Evolutionary conservation across 139 green algal genomes (phyloP), one percentile per base, ranked within the genome.

Genomic region (Picochlorum sp.): DNA sequence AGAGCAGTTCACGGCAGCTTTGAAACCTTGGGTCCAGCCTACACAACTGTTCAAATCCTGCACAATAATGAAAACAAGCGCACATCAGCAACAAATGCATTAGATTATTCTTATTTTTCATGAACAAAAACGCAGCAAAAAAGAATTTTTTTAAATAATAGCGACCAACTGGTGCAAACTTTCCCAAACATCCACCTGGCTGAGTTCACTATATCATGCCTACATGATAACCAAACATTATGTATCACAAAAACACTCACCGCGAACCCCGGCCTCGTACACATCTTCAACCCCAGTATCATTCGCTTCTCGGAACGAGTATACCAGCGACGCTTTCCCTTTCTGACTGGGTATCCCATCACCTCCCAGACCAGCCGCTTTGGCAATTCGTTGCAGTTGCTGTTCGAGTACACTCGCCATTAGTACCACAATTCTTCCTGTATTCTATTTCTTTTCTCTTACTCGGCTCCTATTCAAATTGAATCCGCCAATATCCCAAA

Each of bases 11-110:
- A 12, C 44, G 26, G 50, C 82, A 89, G 2, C 68, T 45, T 25
- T 74, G 55, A 56, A 93, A 93, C 1, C 78, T 66, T 1, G 59
- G 59, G 53, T 96, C 83, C 25, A 76, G 29, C 14, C 51, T 33
- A 16, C 55, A 72, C 10, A 97, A 70, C 37, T 93, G 70, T 7
- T 79, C 66, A 7, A 96, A 69, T 32, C 88, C 89, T 96, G 79
- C 53, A 33, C 39, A 9, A 41, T 26, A 3, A 53, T 5, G 37
- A 3, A 55, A 13, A 16, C n/a, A 44, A 40, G 25, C 4, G 9
- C 3, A 22, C 31, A 35, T 24, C 30, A 35, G 9, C 47, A 41
- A 12, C 47, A 9, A 33, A 20, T 9, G 47, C 28, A 33, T 32
- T 9, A 9, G 12, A 32, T 9, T 33, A 55, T 55, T 18, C 47